phyloP scores from a whole-genome alignment of 331 rosid genomes.

The Quercus tomentella region DNA sequence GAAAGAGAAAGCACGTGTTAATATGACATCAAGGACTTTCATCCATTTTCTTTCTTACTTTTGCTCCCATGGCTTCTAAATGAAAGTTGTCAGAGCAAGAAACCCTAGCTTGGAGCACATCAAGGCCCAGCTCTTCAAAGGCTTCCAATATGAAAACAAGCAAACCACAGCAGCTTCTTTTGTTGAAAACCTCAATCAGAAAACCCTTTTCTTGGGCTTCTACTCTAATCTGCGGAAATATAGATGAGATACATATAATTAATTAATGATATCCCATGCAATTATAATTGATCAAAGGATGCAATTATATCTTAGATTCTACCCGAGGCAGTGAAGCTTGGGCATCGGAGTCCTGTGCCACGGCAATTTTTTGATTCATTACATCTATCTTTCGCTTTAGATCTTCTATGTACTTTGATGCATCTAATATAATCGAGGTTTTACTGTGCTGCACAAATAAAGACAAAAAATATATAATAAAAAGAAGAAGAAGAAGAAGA shows the following conservation, averaged over 20 bases:
- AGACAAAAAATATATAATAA: background rate
- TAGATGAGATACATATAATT: background rate
- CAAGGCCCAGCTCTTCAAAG: constrained; percentile 57
- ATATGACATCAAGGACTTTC: background rate
- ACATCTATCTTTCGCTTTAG: constrained; percentile 37
- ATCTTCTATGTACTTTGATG: constrained; percentile 28
- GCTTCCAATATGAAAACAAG: constrained; percentile 60
- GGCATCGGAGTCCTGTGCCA: background rate
- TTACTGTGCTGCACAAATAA: constrained; percentile 28
- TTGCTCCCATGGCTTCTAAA: constrained; percentile 46
- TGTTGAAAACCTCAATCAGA: constrained; percentile 35
- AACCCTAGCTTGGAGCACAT: constrained; percentile 61
- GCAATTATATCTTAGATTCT: background rate
- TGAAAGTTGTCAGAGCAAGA: constrained; percentile 42
- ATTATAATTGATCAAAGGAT: background rate
- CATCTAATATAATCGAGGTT: constrained; percentile 35
- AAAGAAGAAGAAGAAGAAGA: background rate
- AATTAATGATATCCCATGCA: background rate
- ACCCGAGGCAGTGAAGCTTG: constrained; percentile 46
- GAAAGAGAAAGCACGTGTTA: background rate
- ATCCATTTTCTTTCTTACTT: constrained; percentile 19
- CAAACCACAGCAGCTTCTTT: constrained; percentile 44
- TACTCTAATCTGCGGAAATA: constrained; percentile 35
- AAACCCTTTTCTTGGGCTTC: constrained; percentile 35
- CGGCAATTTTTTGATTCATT: constrained; percentile 23